Evolutionary conservation across 2,329 filamentous ascomycete species (phyloP).

Genomic region (Colletotrichum sansevieriae): DNA sequence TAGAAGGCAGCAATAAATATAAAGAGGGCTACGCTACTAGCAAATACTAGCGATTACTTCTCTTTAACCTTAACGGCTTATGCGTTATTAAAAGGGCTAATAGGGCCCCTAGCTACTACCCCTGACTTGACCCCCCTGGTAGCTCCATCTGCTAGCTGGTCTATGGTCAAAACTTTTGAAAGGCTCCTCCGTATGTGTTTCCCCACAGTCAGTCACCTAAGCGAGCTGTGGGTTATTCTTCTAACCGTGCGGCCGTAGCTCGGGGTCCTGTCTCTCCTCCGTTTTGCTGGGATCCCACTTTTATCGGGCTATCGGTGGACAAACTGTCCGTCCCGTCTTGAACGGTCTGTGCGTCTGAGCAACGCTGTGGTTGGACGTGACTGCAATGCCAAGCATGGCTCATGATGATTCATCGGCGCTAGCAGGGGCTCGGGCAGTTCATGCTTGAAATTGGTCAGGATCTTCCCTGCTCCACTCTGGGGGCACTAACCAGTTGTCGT

Average conservation of each 20-base stretch:
- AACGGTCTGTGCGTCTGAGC: background rate
- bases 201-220: no score
- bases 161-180: no score
- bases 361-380: conserved; percentile 12
- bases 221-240: no score
- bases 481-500: background rate
- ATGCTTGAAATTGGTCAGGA: background rate
- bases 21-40: no score
- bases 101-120: no score
- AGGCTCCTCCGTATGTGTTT: no score
- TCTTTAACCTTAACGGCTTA: no score
- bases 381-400: conserved; percentile 28
- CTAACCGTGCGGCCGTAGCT: background rate
- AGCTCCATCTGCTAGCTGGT: no score
- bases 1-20: no score
- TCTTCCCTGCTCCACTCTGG: background rate
- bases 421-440: conserved; percentile 1
- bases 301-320: conserved; percentile 19
- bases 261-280: conserved; percentile 26
- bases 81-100: no score
- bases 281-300: conserved; percentile 1
- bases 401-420: conserved; percentile 41
- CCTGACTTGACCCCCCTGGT: no score
- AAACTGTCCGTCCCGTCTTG: conserved; percentile 18
- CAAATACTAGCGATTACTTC: no score